These are phyloP conservation scores for Aspergillus candidus DNA, from an alignment of 2,329 filamentous ascomycete species.

Conservation along the genomic window DNA sequence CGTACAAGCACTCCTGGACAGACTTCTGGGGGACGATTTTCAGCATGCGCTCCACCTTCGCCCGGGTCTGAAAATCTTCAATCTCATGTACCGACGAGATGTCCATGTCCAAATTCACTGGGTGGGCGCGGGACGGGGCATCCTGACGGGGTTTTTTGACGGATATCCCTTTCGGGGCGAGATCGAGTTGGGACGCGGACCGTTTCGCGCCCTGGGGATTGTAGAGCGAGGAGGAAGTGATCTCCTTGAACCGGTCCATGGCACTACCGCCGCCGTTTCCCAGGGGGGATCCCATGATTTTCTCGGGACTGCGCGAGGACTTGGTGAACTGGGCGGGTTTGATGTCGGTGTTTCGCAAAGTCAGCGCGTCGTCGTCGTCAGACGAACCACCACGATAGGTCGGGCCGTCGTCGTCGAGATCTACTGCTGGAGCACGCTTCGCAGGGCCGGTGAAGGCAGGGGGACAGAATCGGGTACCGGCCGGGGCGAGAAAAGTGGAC, in stretches of 20 bases:
- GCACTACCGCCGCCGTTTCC: constrained; percentile 18
- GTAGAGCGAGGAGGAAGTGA: constrained; percentile 40
- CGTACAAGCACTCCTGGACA: constrained; percentile 45
- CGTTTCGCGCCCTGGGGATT: constrained; percentile 37
- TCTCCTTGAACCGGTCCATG: constrained; percentile 38
- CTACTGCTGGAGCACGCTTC: constrained; percentile 36
- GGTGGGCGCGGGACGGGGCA: constrained; percentile 42
- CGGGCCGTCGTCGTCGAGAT: constrained; percentile 52
- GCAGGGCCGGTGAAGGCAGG: constrained; percentile 38
- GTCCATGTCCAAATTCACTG: constrained; percentile 24
- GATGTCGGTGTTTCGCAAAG: constrained; percentile 49
- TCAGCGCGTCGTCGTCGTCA: constrained; percentile 49
- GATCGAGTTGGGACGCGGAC: constrained; percentile 40
- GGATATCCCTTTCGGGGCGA: constrained; percentile 30
- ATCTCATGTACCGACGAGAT: constrained; percentile 47
- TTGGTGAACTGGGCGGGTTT: constrained; percentile 53
- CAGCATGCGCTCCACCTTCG: constrained; percentile 49
- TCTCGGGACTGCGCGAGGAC: constrained; percentile 35
- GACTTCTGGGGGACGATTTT: constrained; percentile 44
- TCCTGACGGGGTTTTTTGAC: constrained; percentile 38
- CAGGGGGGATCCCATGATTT: constrained; percentile 38
- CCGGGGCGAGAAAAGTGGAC: constrained; percentile 64
- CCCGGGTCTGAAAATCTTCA: constrained; percentile 42
- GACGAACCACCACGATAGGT: constrained; percentile 58
- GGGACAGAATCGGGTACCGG: constrained; percentile 64